Evolutionary conservation across 2,329 filamentous ascomycete species (phyloP).

Genomic region (Penicillium rolfsii): DNA sequence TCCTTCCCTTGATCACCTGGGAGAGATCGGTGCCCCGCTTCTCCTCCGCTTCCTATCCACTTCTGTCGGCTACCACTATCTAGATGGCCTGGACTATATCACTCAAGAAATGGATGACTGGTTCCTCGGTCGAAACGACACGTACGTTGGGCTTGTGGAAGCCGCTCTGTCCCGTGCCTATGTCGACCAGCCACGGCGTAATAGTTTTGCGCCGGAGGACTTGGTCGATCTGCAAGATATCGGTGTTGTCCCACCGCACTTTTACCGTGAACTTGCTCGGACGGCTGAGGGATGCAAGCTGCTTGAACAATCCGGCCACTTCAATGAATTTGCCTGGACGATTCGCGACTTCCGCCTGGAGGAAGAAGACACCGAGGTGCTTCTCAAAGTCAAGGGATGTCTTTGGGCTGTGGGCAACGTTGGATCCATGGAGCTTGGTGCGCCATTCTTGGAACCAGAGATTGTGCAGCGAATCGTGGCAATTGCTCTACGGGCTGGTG

Average conservation of each 20-base stretch:
- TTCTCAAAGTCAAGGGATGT: constrained; percentile 94
- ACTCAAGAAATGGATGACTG: constrained; percentile 99
- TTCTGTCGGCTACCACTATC: constrained; percentile 95
- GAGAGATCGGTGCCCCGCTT: constrained; percentile 92
- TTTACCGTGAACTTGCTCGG: constrained; percentile 91
- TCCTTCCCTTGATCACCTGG: constrained; percentile 89
- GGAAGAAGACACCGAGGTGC: constrained; percentile 78
- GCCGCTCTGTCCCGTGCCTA: constrained; percentile 91
- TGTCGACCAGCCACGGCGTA: constrained; percentile 55
- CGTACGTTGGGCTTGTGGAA: constrained; percentile 92
- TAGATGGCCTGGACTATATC: constrained; percentile 96
- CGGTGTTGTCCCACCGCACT: constrained; percentile 83
- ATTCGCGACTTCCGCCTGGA: constrained; percentile 87
- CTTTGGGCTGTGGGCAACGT: constrained; percentile 98
- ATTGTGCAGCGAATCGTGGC: constrained; percentile 84
- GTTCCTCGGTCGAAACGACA: constrained; percentile 95
- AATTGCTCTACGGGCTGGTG: constrained; percentile 84
- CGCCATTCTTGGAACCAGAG: constrained; percentile 86
- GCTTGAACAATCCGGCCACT: constrained; percentile 90
- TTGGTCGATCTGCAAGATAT: constrained; percentile 62
- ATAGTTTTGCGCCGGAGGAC: constrained; percentile 57
- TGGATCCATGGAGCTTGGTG: constrained; percentile 95
- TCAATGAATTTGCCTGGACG: constrained; percentile 86
- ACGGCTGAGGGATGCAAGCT: constrained; percentile 91
- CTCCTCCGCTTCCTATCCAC: constrained; percentile 92